Evolutionary conservation across 176 grass and related monocot genomes (phyloP).

Genomic region (Secale cereale): DNA sequence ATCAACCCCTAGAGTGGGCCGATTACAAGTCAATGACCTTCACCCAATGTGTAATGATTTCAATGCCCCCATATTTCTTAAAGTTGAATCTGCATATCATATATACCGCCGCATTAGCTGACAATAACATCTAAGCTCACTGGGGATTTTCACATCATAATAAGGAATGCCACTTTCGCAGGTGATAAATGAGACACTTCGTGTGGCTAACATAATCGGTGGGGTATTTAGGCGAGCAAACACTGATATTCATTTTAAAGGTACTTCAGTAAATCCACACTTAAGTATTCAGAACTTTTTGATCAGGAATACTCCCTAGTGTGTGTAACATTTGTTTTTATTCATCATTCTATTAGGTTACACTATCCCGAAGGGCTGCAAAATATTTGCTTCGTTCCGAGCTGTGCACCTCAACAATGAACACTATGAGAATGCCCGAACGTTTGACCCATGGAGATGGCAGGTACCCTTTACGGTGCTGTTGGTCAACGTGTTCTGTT

Average conservation of each 20-base stretch:
- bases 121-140: neutral
- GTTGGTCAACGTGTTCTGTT: too few relatives aligned
- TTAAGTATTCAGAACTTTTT: neutral
- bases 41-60: constrained; percentile 79
- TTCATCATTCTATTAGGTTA: constrained; percentile 43
- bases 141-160: neutral
- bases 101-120: neutral
- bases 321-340: neutral
- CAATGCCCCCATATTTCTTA: neutral
- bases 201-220: constrained; percentile 88
- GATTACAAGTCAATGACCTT: constrained; percentile 99
- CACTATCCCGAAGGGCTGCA: constrained; percentile 94
- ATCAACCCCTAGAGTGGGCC: constrained; percentile 50
- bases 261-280: constrained; percentile 24
- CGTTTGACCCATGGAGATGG: constrained; percentile 97
- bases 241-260: constrained; percentile 83
- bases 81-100: neutral
- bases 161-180: constrained; percentile 26
- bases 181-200: constrained; percentile 97
- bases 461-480: constrained; percentile 24
- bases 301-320: neutral
- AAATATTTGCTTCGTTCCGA: constrained; percentile 90
- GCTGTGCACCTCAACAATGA: constrained; percentile 78
- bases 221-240: constrained; percentile 95
- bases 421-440: constrained; percentile 76